A percentile compares a stretch with the other conserved stretches of the same genome.
Conservation (phyloP, 208 protist genomes). For the Crithidia acanthocephali region DNA sequence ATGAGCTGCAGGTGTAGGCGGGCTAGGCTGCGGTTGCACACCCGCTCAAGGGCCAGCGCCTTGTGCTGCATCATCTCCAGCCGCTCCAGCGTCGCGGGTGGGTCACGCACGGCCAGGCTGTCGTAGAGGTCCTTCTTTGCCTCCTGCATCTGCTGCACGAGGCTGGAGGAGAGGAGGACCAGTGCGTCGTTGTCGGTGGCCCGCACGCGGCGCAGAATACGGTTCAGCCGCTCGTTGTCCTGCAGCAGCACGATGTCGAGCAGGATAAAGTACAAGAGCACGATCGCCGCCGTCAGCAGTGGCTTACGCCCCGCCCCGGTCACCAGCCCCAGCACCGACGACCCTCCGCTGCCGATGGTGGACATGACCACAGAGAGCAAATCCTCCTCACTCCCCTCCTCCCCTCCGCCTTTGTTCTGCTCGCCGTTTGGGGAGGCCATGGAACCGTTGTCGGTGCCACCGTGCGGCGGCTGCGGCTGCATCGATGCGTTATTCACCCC, state of each 20-base stretch:
- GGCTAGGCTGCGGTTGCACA: constrained; percentile 44
- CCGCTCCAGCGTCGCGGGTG: not conserved
- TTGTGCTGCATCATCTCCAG: constrained; percentile 33
- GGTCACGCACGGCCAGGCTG: not conserved
- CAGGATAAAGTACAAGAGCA: constrained; percentile 72
- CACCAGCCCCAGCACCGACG: constrained; percentile 6
- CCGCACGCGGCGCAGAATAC: constrained; percentile 35
- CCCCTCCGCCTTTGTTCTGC: constrained; percentile 1
- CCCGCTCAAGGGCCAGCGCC: constrained; percentile 31
- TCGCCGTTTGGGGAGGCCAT: not conserved
- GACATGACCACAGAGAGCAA: constrained; percentile 15
- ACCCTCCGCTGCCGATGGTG: not conserved
- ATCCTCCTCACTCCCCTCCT: constrained; percentile 7
- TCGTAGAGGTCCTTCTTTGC: constrained; percentile 23
- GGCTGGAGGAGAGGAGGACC: constrained; percentile 46
- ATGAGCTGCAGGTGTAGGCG: constrained; percentile 41
- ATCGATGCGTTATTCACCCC: not conserved
- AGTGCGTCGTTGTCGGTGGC: constrained; percentile 52
- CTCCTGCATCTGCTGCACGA: constrained; percentile 25
- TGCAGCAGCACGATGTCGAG: constrained; percentile 56
- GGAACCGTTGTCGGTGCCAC: constrained; percentile 5
- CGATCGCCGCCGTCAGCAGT: constrained; percentile 27
- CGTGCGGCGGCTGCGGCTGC: not conserved
- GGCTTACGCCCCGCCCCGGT: constrained; percentile 26
- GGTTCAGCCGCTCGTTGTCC: constrained; percentile 33